A percentile compares a stretch with the other conserved stretches of the same genome.
These are phyloP conservation scores for Cadophora sp. DNA, from an alignment of 2,329 filamentous ascomycete genomes.

Conservation along the genomic window DNA sequence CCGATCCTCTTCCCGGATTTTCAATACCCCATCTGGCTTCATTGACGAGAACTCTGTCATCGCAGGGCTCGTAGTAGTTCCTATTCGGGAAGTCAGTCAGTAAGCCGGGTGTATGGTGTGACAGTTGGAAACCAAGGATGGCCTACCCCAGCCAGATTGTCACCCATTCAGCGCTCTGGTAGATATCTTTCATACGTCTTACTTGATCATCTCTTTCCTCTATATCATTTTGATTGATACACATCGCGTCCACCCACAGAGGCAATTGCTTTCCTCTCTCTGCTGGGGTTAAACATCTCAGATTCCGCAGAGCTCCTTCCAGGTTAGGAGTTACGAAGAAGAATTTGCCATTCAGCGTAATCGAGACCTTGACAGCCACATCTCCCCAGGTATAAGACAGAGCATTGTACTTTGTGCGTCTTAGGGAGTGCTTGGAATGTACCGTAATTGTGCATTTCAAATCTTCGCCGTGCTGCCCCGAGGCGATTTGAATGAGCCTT, in stretches of 20 bases:
- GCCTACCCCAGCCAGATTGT: neutral
- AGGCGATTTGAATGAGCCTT: conserved; percentile 5
- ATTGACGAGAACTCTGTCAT: neutral
- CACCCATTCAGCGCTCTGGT: conserved; percentile 1
- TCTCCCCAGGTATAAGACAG: conserved; percentile 8
- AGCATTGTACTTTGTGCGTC: conserved; percentile 3
- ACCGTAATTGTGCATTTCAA: neutral
- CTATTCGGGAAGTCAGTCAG: neutral
- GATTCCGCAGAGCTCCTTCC: neutral
- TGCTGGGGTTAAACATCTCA: conserved; percentile 5
- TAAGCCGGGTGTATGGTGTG: neutral
- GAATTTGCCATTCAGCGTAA: neutral
- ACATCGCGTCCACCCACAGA: conserved; percentile 7
- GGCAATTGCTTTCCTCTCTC: neutral
- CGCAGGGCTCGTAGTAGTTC: conserved; percentile 1
- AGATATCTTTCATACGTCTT: neutral
- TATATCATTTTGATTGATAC: conserved; percentile 6
- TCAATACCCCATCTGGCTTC: neutral
- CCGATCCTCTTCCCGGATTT: neutral
- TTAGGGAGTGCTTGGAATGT: neutral
- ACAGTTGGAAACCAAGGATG: no score
- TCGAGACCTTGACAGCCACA: neutral
- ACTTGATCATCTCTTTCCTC: neutral
- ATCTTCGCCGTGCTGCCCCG: neutral
- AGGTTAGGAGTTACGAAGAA: neutral